Base-by-base conservation (phyloP, 2,329 filamentous ascomycete species). In the Annulohypoxylon truncatum region DNA sequence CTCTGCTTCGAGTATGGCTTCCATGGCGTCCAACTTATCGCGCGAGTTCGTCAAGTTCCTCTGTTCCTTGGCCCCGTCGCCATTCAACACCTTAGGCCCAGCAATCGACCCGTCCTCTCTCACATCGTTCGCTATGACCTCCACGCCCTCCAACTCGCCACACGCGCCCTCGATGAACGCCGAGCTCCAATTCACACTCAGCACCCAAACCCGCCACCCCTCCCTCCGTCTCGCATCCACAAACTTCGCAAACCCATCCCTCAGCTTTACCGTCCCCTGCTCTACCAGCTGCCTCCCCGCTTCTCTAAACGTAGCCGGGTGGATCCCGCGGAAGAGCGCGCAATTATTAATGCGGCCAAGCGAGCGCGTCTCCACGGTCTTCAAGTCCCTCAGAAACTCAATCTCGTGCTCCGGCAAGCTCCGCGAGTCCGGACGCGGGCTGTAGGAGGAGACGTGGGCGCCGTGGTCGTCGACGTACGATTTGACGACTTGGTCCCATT, bases 151-250 rank as follows among this genome's bases (percentile, higher is more conserved):
- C 35, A 71, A 69, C 42, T 73, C 74, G 15, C 73, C 74, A 18
- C 85, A 74, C 5, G 79, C 82, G 46, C 83, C 83, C 24, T 77
- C 71, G 66, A 85, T 83, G 66, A 85, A 85, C 4, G 79, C 77
- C 1, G 73, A 67, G 7, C 83, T 85, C 83, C 83, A 85, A 69
- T 85, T 86, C 40, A 86, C 82, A 3, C 84, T 86, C 24, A 87
- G 74, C 13, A 87, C 74, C 44, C 78, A 79, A 24, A 83, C 76
- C 0, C 71, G 68, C 79, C 81, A 83, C 2, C 76, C 77, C 9
- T 73, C 74, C 0, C 9, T 38, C 6, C 51, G 4, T 8, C 67
- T 38, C 10, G 48, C 28, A 20, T 60, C 54, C 18, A 77, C 68
- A 48, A 79, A 77, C 13, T 78, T 75, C 1, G 48, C 38, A 51